A percentile compares a stretch with the other conserved stretches of the same genome.
These are phyloP conservation scores for Parietichytrium sp. DNA, from an alignment of 108 stramenopile species.

Conservation along the genomic window DNA sequence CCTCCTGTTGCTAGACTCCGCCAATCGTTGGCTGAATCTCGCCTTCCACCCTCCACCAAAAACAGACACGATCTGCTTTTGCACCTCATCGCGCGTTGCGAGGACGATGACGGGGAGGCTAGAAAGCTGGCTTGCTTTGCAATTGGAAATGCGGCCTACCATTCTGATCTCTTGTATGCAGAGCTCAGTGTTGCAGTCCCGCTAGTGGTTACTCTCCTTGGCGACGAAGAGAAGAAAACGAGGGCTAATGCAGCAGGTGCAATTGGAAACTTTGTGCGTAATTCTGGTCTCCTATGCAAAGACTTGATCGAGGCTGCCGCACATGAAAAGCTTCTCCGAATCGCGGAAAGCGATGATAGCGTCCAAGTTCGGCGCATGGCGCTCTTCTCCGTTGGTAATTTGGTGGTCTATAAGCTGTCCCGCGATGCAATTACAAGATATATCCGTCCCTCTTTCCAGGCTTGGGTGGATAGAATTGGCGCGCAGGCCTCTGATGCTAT, in stretches of 20 bases:
- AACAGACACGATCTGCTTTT: neutral
- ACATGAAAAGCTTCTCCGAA: conserved; percentile 21
- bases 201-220: conserved; percentile 39
- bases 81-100: neutral
- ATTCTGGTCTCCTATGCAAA: conserved; percentile 42
- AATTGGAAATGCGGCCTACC: conserved; percentile 66
- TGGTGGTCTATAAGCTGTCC: conserved; percentile 42
- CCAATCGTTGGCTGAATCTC: neutral
- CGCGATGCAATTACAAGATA: conserved; percentile 43
- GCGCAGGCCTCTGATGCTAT: too few relatives aligned
- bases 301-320: conserved; percentile 40
- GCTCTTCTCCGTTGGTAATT: conserved; percentile 58
- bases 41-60: too few relatives aligned
- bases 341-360: conserved; percentile 39
- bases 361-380: conserved; percentile 50
- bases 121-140: conserved; percentile 65
- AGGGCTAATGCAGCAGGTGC: conserved; percentile 68
- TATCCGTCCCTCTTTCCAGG: too few relatives aligned
- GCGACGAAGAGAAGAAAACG: conserved; percentile 55
- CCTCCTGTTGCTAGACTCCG: neutral
- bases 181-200: conserved; percentile 46
- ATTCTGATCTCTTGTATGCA: conserved; percentile 52
- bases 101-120: conserved; percentile 51
- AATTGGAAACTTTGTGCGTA: conserved; percentile 62
- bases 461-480: too few relatives aligned